These are phyloP conservation scores for Thraustochytrium sp. DNA, from an alignment of 352 stramenopile species.

Conservation along the genomic window DNA sequence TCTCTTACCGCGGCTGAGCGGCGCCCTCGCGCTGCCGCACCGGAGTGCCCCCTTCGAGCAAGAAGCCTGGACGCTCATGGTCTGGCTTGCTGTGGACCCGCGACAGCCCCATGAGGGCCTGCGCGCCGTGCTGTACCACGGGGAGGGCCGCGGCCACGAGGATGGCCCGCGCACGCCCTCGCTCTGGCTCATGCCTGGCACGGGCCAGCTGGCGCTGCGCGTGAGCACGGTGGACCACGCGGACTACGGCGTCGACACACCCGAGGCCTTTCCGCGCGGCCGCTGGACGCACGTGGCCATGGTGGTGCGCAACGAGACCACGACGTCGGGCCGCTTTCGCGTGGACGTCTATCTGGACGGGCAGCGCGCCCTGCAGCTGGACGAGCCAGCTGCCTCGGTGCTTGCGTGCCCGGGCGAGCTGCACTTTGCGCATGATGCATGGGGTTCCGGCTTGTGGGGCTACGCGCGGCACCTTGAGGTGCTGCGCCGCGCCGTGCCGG, in stretches of 20 bases:
- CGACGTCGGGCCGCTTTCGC: constrained; percentile 52
- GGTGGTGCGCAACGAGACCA: constrained; percentile 63
- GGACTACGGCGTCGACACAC: constrained; percentile 56
- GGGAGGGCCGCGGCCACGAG: constrained; percentile 53
- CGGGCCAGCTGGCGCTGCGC: constrained; percentile 61
- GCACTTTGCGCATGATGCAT: constrained; percentile 63
- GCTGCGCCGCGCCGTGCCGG: constrained; percentile 45
- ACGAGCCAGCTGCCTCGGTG: constrained; percentile 54
- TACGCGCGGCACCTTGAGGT: constrained; percentile 62
- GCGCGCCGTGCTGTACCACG: constrained; percentile 72
- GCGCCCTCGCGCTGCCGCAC: neutral
- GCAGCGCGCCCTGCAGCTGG: neutral
- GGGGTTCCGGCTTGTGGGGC: constrained; percentile 61
- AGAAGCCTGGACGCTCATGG: constrained; percentile 18
- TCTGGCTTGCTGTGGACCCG: constrained; percentile 47
- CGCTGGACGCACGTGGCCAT: constrained; percentile 67
- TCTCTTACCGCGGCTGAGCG: neutral
- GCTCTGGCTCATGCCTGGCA: constrained; percentile 67
- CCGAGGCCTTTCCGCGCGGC: constrained; percentile 51
- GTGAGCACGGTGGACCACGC: constrained; percentile 59
- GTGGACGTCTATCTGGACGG: neutral
- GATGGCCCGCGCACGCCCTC: constrained; percentile 67
- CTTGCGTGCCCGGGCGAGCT: constrained; percentile 60
- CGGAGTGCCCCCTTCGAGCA: neutral
- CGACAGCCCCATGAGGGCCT: constrained; percentile 45